Evolutionary conservation across 371 early-diverging fungal genomes (phyloP).

Genomic region (Lichtheimia ornata): DNA sequence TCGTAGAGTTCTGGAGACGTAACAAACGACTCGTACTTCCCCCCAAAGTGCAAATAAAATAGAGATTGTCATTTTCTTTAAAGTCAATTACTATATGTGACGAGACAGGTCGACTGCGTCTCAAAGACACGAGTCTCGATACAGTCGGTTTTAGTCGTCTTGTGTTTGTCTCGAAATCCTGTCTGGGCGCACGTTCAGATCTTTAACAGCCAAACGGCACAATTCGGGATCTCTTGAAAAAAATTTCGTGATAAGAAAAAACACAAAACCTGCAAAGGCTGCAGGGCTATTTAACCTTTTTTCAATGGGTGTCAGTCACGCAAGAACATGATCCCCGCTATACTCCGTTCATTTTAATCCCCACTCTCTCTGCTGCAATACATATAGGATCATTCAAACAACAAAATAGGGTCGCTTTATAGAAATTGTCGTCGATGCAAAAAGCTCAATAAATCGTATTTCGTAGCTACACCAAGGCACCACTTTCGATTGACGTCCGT

Average conservation of each 20-base stretch:
- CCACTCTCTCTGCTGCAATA: too few relatives aligned
- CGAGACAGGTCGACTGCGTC: background rate
- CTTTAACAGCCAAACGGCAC: background rate
- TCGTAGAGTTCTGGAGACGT: slow-evolving; percentile 82
- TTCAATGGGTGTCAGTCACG: too few relatives aligned
- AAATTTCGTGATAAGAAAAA: background rate
- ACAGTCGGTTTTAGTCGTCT: slow-evolving; percentile 1
- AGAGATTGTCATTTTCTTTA: background rate
- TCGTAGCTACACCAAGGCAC: slow-evolving; percentile 83
- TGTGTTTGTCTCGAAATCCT: slow-evolving; percentile 2
- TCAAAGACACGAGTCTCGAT: slow-evolving; percentile 4
- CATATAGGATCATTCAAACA: too few relatives aligned
- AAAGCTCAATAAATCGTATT: slow-evolving; percentile 76
- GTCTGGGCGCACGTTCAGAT: slow-evolving; percentile 3
- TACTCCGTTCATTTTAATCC: too few relatives aligned
- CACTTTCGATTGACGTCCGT: slow-evolving; percentile 82
- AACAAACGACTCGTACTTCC: slow-evolving; percentile 76
- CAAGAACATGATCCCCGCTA: too few relatives aligned
- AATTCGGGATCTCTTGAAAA: slow-evolving; percentile 2
- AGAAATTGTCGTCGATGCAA: slow-evolving; percentile 55
- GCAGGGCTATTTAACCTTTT: too few relatives aligned
- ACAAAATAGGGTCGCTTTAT: slow-evolving; percentile 12
- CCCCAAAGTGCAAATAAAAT: slow-evolving; percentile 32
- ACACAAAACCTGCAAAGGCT: background rate
- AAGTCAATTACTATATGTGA: background rate